Evolutionary conservation across 495 filamentous ascomycete species (phyloP).

Genomic region (Hypoxylon subgilvum): DNA sequence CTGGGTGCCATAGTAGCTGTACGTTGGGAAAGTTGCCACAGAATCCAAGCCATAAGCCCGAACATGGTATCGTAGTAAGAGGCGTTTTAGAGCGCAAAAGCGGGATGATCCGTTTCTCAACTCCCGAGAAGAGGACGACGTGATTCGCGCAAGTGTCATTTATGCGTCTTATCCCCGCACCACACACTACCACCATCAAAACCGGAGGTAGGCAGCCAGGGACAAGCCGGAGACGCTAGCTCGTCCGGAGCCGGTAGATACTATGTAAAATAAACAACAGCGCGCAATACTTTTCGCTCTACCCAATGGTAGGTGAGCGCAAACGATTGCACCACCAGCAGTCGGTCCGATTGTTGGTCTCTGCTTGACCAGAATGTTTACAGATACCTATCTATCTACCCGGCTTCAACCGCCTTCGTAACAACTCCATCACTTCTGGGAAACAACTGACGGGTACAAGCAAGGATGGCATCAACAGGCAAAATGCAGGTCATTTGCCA

Average conservation of each 20-base stretch:
- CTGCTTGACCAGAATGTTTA: not conserved
- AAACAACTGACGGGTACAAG: too few relatives aligned
- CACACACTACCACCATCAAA: not conserved
- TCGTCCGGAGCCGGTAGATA: not conserved
- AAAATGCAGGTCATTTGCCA: constrained; percentile 11
- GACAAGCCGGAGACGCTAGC: not conserved
- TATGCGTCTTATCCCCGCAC: not conserved
- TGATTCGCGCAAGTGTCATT: not conserved
- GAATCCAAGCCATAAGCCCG: too few relatives aligned
- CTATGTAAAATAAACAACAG: not conserved
- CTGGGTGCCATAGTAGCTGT: too few relatives aligned
- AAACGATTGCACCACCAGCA: not conserved
- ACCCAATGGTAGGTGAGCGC: not conserved
- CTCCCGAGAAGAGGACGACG: too few relatives aligned
- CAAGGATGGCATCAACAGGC: not conserved
- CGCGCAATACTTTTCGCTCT: not conserved
- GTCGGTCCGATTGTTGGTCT: constrained; percentile 21
- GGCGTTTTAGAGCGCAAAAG: too few relatives aligned
- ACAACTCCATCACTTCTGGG: not conserved
- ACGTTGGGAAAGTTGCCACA: too few relatives aligned
- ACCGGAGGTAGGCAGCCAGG: not conserved
- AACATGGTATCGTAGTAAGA: too few relatives aligned
- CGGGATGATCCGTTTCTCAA: too few relatives aligned
- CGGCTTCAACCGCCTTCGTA: not conserved
- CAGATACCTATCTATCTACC: not conserved